Percentiles rank a stretch among this genome's conserved stretches.
Conservation (phyloP, 2,329 filamentous ascomycete species). For the Talaromyces funiculosus region DNA sequence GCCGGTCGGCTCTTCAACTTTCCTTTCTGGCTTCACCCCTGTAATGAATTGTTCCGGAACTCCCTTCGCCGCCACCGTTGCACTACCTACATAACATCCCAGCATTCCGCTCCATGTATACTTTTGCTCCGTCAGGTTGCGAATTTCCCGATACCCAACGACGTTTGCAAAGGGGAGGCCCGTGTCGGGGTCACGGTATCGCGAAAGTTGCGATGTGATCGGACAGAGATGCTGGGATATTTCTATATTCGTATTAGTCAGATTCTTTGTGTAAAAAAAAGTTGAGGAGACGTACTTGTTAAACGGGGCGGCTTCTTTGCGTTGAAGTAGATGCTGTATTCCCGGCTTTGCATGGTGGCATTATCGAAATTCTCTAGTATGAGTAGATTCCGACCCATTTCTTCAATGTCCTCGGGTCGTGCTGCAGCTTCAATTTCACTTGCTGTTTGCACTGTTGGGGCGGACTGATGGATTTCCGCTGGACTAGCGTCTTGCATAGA, state of each 20-base stretch:
- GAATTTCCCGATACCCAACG: conserved; percentile 72
- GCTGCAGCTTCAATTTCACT: conserved; percentile 21
- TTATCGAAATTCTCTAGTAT: conserved; percentile 55
- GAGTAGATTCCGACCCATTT: conserved; percentile 53
- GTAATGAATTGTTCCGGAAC: conserved; percentile 70
- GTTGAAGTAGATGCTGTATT: conserved; percentile 54
- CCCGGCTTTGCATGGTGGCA: conserved; percentile 49
- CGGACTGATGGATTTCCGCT: conserved; percentile 17
- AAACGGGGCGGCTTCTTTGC: conserved; percentile 44
- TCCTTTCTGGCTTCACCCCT: conserved; percentile 16
- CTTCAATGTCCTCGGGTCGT: conserved; percentile 39
- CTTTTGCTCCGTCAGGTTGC: conserved; percentile 64
- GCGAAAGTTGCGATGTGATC: conserved; percentile 75
- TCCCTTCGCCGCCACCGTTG: conserved; percentile 57
- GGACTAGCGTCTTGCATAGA: background rate
- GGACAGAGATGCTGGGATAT: conserved; percentile 58
- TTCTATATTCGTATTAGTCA: conserved; percentile 28
- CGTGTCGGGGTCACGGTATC: conserved; percentile 79
- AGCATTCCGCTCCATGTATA: conserved; percentile 78
- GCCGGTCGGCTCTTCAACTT: background rate
- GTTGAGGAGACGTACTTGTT: conserved; percentile 40
- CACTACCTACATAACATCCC: conserved; percentile 73
- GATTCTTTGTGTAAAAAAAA: no score
- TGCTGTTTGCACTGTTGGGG: conserved; percentile 5
- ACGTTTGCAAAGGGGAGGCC: conserved; percentile 74